These are phyloP conservation scores for Strobilomyces confusus DNA, from an alignment of 768 basidiomycete genomes.

Conservation along the genomic window DNA sequence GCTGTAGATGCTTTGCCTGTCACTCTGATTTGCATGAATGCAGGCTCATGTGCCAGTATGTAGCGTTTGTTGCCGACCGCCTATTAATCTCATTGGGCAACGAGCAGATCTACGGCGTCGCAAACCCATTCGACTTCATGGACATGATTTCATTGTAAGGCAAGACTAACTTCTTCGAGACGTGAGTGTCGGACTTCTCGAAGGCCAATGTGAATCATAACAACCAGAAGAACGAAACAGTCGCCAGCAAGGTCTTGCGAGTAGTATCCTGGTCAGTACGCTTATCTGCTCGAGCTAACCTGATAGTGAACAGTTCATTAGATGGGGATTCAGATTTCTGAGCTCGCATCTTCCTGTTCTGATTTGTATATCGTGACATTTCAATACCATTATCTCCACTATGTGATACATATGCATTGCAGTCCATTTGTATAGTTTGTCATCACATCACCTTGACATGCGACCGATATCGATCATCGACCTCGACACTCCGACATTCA, in stretches of 20 bases:
- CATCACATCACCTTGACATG: too few relatives aligned
- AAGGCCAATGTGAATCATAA: constrained; percentile 55
- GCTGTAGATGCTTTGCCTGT: neutral
- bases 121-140: neutral
- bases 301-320: constrained; percentile 27
- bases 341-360: constrained; percentile 3
- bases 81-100: neutral
- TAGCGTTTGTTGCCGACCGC: neutral
- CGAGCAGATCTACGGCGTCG: constrained; percentile 1
- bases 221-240: constrained; percentile 22
- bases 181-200: constrained; percentile 83
- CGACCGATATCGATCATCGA: too few relatives aligned
- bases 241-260: constrained; percentile 35
- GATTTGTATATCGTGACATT: neutral
- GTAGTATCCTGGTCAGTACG: constrained; percentile 9
- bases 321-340: constrained; percentile 45
- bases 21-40: constrained; percentile 68
- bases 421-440: constrained; percentile 8
- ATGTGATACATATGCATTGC: constrained; percentile 4
- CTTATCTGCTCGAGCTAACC: constrained; percentile 1
- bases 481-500: too few relatives aligned
- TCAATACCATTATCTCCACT: neutral
- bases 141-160: constrained; percentile 36
- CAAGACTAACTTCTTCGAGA: constrained; percentile 97
- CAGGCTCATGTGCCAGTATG: constrained; percentile 23